Evolutionary conservation across 805 yeast genomes (phyloP), one percentile per base, ranked within the genome.

Genomic region (Ogataea henricii): DNA sequence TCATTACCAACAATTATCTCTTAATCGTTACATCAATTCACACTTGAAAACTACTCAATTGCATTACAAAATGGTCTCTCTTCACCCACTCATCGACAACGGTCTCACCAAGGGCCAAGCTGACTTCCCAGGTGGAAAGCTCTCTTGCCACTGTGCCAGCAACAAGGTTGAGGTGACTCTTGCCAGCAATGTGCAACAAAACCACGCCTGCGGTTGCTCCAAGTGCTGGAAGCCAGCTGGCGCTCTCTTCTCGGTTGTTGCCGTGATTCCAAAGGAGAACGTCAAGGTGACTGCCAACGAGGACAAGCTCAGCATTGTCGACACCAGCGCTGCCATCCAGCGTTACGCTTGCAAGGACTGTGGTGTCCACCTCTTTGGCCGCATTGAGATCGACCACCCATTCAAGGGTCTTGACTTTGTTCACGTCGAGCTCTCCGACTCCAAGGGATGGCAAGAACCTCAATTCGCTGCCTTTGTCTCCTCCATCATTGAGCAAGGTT

Each of bases 401-500:
- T 45, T 45, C 48, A 45, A 39, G 36, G 48, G 48, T 25, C 48
- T 45, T 29, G 48, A 45, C 35, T 45, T 45, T 21, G 48, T 45
- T 18, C 48, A 45, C 36, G 48, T 45, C 16, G 48, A 45, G 29
- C 29, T 45, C 16, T 45, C 48, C 16, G 45, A 45, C 36, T 21
- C 48, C 40, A 45, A 45, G 40, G 48, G 48, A n/a, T 45, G 48
- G 48, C 48, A 45, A 34, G 48, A 45, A 32, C 48, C 48, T 34
- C 48, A 45, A 45, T 45, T 45, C 27, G 44, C 48, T 23, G 48
- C 48, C 33, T 45, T 45, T 34, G 48, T 45, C 45, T 45, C 48
- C 9, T 45, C 48, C 16, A 34, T 45, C 45, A 45, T 45, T 40
- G 48, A 45, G 40, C 48, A 45, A 45, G 48, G 48, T 18, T 45